phyloP scores from a whole-genome alignment of 306 rosid genomes.

The Cicer judaicum region DNA sequence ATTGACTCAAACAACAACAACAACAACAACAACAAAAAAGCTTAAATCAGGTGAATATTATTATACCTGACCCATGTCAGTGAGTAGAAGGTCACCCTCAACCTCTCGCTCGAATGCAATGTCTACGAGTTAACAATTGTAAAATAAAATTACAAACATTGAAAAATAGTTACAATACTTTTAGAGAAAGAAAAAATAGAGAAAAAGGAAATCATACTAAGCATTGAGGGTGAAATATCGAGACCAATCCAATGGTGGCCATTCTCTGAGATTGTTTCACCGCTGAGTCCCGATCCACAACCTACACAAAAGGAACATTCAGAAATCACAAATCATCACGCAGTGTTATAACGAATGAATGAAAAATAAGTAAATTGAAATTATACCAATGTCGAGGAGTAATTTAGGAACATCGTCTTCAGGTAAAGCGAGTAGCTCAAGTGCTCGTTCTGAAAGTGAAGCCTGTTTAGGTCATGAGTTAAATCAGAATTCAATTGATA shows the following conservation, averaged over 20 bases:
- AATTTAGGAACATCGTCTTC: constrained; percentile 75
- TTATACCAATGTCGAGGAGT: constrained; percentile 83
- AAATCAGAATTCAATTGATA: neutral
- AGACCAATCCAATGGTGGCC: constrained; percentile 95
- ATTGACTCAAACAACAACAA: neutral
- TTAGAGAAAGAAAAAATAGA: neutral
- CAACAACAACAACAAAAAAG: neutral
- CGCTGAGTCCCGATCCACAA: constrained; percentile 97
- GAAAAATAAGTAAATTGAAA: neutral
- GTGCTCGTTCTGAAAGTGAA: constrained; percentile 73
- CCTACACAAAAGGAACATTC: constrained; percentile 52
- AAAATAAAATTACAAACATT: neutral
- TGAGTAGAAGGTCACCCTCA: constrained; percentile 87
- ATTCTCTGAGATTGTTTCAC: constrained; percentile 75
- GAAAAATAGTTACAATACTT: neutral
- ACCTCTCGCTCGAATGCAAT: constrained; percentile 87
- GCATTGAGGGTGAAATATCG: constrained; percentile 95
- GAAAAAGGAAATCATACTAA: constrained; percentile 54
- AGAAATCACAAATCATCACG: neutral
- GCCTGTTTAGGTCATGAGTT: constrained; percentile 34
- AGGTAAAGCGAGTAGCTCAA: constrained; percentile 86
- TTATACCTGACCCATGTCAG: constrained; percentile 94
- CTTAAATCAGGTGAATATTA: constrained; percentile 26
- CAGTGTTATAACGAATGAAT: neutral
- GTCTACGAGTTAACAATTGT: constrained; percentile 49